Percentiles rank a stretch among this genome's conserved stretches.
These are phyloP conservation scores for Cynanchum wilfordii DNA, from an alignment of 257 asterid species.

Conservation along the genomic window DNA sequence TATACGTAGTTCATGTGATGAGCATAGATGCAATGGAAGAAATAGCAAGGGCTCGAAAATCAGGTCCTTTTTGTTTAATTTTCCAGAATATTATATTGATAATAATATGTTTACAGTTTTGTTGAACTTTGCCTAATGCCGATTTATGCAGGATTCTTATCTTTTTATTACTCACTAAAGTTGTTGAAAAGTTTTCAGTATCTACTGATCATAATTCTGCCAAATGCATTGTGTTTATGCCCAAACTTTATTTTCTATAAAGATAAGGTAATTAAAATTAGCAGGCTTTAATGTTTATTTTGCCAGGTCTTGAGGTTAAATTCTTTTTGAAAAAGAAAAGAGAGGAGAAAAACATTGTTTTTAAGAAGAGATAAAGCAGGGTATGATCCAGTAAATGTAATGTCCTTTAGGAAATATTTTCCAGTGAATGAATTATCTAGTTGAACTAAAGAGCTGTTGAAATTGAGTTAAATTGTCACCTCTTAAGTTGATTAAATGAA, in stretches of 20 bases:
- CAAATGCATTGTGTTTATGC: not conserved
- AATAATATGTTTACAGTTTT: not conserved
- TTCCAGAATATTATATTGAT: not conserved
- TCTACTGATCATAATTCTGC: not conserved
- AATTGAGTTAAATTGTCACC: too few species aligned
- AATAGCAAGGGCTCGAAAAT: conserved; percentile 89
- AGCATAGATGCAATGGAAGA: conserved; percentile 98
- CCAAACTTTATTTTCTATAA: not conserved
- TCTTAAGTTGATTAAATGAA: too few species aligned
- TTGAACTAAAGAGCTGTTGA: not conserved
- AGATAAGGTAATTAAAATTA: not conserved
- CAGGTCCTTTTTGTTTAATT: conserved; percentile 41
- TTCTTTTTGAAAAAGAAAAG: not conserved
- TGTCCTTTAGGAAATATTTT: not conserved
- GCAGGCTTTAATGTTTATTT: not conserved
- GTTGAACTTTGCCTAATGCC: not conserved
- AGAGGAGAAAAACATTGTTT: not conserved
- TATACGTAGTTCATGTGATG: conserved; percentile 97
- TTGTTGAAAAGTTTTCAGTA: not conserved
- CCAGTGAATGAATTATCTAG: not conserved
- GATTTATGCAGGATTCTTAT: not conserved
- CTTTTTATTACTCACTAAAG: not conserved
- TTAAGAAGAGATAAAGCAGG: not conserved
- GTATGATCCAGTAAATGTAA: too few species aligned
- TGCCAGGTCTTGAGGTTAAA: not conserved